Evolutionary conservation across 2,329 filamentous ascomycete genomes (phyloP).

Genomic region (Xylariaceae sp.): DNA sequence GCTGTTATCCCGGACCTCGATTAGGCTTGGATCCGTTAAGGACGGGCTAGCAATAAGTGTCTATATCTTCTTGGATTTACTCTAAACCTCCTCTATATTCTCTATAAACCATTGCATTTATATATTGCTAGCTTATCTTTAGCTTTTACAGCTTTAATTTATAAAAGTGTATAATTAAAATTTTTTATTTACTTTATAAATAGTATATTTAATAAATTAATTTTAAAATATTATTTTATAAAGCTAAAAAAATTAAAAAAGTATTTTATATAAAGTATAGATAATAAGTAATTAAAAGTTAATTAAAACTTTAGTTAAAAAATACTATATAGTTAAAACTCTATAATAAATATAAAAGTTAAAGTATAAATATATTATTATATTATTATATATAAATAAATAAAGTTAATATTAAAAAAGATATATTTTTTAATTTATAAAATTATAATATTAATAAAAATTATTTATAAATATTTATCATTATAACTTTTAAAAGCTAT

Average conservation of each 20-base stretch:
- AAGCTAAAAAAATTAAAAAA: not conserved
- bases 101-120: not conserved
- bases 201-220: not conserved
- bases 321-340: not conserved
- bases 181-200: not conserved
- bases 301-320: not conserved
- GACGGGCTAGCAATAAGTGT: too few species aligned
- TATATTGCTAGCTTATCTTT: not conserved
- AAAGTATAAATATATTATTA: not conserved
- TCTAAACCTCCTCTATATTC: not conserved
- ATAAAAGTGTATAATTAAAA: not conserved
- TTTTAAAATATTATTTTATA: not conserved
- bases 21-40: too few species aligned
- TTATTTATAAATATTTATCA: not conserved
- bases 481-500: not conserved
- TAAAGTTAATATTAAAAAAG: too few species aligned
- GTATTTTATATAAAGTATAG: too few species aligned
- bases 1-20: too few species aligned
- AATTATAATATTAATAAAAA: not conserved
- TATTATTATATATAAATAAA: too few species aligned
- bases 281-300: not conserved
- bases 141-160: not conserved
- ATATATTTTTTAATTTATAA: not conserved
- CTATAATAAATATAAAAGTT: not conserved
- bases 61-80: too few species aligned